Evolutionary conservation across 2,329 filamentous ascomycete species (phyloP), one percentile per base, ranked within the genome.

Genomic region (Talaromyces sp.): DNA sequence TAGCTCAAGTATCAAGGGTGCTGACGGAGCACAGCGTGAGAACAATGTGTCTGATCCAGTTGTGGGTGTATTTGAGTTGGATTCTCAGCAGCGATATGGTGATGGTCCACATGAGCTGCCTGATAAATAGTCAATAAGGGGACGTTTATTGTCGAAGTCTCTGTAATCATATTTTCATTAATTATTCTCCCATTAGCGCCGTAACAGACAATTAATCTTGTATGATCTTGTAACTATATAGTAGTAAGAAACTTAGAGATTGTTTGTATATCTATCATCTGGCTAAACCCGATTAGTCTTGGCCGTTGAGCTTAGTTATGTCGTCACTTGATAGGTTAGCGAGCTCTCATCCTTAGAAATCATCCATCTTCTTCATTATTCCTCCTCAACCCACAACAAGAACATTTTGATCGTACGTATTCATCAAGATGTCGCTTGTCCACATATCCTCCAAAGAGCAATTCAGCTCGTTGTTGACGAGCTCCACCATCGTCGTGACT

Each of bases 401-500:
- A 35, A 21, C 7, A 5, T n/a, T 48, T 48, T 48, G 45, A 48
- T 48, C n/a, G 19, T 48, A 35, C 19, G 15, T 7, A 2, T 21
- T 21, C 45, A 35, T 48, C 60, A 58, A 61, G 64, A 76, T 66
- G 56, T 78, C 78, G 75, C 71, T 73, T 56, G 67, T 79, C 55
- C 66, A 77, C 11, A 86, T 93, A 65, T 77, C 78, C 60, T 92
- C 89, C 1, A 74, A 81, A 13, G 78, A 79, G 67, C 85, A 93
- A 69, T 87, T 95, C 67, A 81, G 80, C 66, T 75, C 77, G 33
- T 75, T 94, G 61, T 80, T 96, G 61, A 82, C 82, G 61, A 84
- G 82, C 57, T 91, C 89, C 35, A 84, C 83, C 64, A 84, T 96
- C 60, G 89, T 97, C 41, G 87, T 97, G 56, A 86, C 88, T 68